Base-by-base conservation (phyloP, 192 early-diverging fungal genomes). In the Mortierella antarctica region DNA sequence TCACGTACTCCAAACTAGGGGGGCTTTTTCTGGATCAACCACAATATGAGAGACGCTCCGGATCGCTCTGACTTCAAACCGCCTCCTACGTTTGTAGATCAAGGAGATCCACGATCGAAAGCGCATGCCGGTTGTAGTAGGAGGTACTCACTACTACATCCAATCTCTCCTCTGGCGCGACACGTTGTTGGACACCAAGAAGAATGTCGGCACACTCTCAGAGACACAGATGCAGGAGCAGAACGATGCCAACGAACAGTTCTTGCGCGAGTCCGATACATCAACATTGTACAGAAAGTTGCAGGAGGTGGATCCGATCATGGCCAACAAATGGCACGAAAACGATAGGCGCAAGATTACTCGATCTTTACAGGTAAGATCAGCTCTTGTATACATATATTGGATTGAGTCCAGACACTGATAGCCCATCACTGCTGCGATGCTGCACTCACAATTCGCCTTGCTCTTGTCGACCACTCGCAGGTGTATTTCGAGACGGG, bases 111-210 rank as follows among this genome's bases (percentile, higher is more conserved):
- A 96, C 58, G 64, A 74, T 21, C 87, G 93, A 13, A 74, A 91
- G 60, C 83, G 86, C 18, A 59, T 95, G 15, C 95, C 98, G 5
- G 91, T 99, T 12, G 83, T 99, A 8, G 96, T 97, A 8, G 98
- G 98, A 46, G 98, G 98, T 50, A 99, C 97, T 7, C 91, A 97
- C 73, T 99, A 99, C 83, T 99, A 99, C 80, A 91, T 99, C 41
- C 98, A 99, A 74, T 92, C 92, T 2, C 74, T 96, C 6, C 82
- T 99, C 46, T 99, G 93, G 89, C 82, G 88, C 46, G 87, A 95
- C 48, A 88, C 90, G 0, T 80, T 96, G 21, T 91, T 57, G 72
- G 78, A 73, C 64, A 66, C 63, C 39, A 69, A 58, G 47, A 81
- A 58, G 68, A 66, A 67, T 62, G 44, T 18, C 4, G 60, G 65